Evolutionary conservation across 306 rosid species (phyloP).

Genomic region (Rosa lucieae): DNA sequence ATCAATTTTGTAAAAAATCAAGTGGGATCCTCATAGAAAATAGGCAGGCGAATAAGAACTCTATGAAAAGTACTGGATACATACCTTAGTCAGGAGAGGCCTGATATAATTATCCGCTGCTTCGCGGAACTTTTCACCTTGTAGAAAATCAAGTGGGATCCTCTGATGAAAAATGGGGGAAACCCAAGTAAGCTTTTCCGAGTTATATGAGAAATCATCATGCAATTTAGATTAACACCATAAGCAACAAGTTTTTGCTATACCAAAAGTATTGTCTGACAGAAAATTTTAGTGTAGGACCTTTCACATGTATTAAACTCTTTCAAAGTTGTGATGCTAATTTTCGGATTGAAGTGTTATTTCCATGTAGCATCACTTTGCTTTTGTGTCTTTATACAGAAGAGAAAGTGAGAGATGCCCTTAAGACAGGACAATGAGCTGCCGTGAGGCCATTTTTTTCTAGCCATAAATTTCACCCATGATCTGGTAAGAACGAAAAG

Average conservation of each 20-base stretch:
- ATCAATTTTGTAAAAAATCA: background rate
- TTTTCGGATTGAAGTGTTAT: background rate
- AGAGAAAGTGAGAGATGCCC: background rate
- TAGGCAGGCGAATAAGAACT: constrained; percentile 18
- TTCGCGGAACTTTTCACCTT: constrained; percentile 76
- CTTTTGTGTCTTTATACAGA: background rate
- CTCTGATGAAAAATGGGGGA: constrained; percentile 52
- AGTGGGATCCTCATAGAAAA: background rate
- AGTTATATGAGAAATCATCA: background rate
- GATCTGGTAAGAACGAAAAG: background rate
- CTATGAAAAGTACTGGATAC: constrained; percentile 9
- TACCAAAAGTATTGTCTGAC: background rate
- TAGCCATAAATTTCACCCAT: background rate
- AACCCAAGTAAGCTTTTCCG: background rate
- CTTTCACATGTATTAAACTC: background rate
- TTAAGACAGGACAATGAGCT: background rate
- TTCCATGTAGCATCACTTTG: background rate
- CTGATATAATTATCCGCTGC: constrained; percentile 85
- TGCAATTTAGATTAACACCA: background rate
- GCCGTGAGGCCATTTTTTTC: background rate
- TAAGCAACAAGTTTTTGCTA: background rate
- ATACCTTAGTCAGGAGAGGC: constrained; percentile 94
- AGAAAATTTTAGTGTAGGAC: background rate
- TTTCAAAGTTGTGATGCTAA: background rate
- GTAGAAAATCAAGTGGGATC: constrained; percentile 94